These are phyloP conservation scores for Graphilbum fragrans DNA, from an alignment of 2,329 filamentous ascomycete genomes.

Conservation along the genomic window DNA sequence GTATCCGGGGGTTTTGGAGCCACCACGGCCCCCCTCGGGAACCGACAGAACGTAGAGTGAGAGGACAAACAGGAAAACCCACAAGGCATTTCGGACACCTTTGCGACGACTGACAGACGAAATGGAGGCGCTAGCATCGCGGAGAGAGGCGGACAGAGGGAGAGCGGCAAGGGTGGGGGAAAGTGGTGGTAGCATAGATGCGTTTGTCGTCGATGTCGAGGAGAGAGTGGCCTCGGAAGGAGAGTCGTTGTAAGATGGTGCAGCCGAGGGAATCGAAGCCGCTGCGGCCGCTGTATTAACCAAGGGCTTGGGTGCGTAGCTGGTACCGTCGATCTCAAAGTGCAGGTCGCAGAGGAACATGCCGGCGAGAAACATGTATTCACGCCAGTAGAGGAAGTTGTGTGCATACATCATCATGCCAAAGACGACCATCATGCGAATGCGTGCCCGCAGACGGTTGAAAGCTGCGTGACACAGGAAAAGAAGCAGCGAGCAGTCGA, in stretches of 20 bases:
- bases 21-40: constrained; percentile 11
- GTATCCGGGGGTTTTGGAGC: constrained; percentile 3
- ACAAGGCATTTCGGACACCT: not conserved
- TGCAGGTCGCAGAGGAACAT: constrained; percentile 19
- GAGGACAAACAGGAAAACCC: not conserved
- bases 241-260: no score
- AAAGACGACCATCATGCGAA: constrained; percentile 7
- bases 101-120: not conserved
- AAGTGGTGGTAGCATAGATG: no score
- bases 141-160: not conserved
- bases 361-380: constrained; percentile 18
- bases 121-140: constrained; percentile 17
- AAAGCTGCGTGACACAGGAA: constrained; percentile 21
- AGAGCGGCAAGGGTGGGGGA: not conserved
- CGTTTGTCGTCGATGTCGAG: no score
- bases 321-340: constrained; percentile 19
- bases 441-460: constrained; percentile 9
- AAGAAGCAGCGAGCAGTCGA: constrained; percentile 21
- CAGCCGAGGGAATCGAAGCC: no score
- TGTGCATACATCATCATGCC: constrained; percentile 13
- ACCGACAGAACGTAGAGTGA: constrained; percentile 6
- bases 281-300: no score
- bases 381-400: constrained; percentile 15
- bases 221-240: no score
- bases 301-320: constrained; percentile 34